Evolutionary conservation across 129 eudicot species (phyloP).

Genomic region (Gnaphalium uliginosum): DNA sequence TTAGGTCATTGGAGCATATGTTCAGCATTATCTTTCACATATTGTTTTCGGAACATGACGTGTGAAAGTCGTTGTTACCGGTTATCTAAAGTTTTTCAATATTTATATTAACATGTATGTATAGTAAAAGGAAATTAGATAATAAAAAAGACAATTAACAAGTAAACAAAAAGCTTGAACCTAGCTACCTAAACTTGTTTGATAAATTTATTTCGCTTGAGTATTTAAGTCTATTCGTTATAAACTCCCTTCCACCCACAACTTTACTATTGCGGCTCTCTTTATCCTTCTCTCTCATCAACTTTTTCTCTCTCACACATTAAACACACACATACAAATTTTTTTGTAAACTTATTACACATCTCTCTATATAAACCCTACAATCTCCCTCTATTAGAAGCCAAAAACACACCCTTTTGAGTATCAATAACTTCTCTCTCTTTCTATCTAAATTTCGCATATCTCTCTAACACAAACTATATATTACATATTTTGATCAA

Average conservation of each 20-base stretch:
- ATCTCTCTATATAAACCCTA: slow-evolving; percentile 63
- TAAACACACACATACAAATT: slow-evolving; percentile 17
- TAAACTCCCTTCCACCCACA: slow-evolving; percentile 26
- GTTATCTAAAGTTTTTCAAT: too few relatives aligned
- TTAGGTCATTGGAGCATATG: too few relatives aligned
- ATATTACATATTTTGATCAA: slow-evolving; percentile 7
- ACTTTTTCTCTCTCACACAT: slow-evolving; percentile 37
- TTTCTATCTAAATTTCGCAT: neutral
- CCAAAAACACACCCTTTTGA: slow-evolving; percentile 27
- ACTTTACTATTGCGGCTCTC: slow-evolving; percentile 63
- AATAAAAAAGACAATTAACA: too few relatives aligned
- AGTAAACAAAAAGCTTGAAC: neutral
- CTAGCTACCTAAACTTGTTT: neutral
- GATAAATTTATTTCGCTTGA: slow-evolving; percentile 15
- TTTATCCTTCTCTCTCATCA: slow-evolving; percentile 28
- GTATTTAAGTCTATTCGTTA: slow-evolving; percentile 8
- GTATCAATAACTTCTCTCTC: slow-evolving; percentile 18
- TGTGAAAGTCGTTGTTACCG: too few relatives aligned
- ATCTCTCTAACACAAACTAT: slow-evolving; percentile 1
- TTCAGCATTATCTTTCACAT: too few relatives aligned
- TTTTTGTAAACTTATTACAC: slow-evolving; percentile 2
- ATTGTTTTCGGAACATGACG: too few relatives aligned
- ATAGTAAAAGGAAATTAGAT: too few relatives aligned
- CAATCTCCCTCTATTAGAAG: slow-evolving; percentile 44
- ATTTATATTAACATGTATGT: too few relatives aligned